Evolutionary conservation across 495 filamentous ascomycete genomes (phyloP).

Genomic region (Penicillium canescens): DNA sequence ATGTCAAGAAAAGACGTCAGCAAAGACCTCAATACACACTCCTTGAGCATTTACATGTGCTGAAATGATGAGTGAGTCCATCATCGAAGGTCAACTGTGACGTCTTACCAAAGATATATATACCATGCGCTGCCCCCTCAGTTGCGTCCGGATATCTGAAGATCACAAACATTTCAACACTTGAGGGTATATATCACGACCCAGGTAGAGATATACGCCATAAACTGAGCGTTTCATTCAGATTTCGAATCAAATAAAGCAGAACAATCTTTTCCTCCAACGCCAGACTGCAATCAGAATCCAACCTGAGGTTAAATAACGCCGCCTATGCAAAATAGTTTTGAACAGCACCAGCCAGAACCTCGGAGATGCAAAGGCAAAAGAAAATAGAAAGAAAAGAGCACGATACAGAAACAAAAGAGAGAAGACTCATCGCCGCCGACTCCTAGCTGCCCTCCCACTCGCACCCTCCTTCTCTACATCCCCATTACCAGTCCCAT

Average conservation of each 20-base stretch:
- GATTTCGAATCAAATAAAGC: not conserved
- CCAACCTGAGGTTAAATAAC: not conserved
- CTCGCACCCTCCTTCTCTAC: slow-evolving; percentile 1
- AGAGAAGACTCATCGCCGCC: not conserved
- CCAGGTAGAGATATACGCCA: no score
- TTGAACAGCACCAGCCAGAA: not conserved
- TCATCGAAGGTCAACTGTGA: no score
- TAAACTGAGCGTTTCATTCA: no score
- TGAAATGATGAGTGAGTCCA: no score
- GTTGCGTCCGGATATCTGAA: no score
- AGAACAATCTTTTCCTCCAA: not conserved
- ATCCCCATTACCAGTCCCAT: slow-evolving; percentile 17
- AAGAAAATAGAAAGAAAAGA: not conserved
- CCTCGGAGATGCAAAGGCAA: not conserved
- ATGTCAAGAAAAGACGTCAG: no score
- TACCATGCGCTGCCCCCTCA: no score
- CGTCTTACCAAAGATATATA: no score
- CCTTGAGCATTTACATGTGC: no score
- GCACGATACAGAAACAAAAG: not conserved
- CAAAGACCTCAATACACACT: no score
- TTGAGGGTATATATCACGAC: no score
- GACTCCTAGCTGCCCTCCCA: not conserved
- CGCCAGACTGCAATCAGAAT: not conserved
- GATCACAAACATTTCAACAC: no score
- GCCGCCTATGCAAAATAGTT: not conserved